Evolutionary conservation across 129 eudicot genomes (phyloP).

Genomic region (Kitagawia praeruptora): DNA sequence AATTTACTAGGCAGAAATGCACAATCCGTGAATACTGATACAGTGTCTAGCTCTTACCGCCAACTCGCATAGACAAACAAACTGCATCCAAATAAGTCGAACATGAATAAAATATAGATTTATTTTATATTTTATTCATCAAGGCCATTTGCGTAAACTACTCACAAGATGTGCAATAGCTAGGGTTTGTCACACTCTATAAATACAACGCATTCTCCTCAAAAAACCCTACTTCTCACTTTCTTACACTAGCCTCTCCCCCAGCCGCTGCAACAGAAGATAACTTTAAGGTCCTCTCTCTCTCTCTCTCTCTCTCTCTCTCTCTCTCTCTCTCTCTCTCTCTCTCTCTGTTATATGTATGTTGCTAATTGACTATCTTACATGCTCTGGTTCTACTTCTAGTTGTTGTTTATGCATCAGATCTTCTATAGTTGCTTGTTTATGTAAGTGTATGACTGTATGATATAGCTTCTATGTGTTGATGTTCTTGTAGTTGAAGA

Average conservation of each 20-base stretch:
- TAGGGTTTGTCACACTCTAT: neutral
- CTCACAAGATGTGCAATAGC: neutral
- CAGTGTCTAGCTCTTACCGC: neutral
- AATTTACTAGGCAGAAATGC: neutral
- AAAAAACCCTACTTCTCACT: conserved; percentile 1
- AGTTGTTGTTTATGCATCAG: neutral
- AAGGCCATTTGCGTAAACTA: conserved; percentile 3
- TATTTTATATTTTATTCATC: neutral
- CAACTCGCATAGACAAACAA: neutral
- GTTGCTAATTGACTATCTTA: too few relatives aligned
- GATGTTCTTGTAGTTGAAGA: neutral
- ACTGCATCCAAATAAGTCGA: neutral
- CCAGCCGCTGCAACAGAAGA: neutral
- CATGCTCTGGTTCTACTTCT: neutral
- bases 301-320: neutral
- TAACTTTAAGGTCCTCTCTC: neutral
- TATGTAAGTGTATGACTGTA: neutral
- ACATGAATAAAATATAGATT: neutral
- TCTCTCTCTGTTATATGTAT: too few relatives aligned
- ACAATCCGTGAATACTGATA: neutral
- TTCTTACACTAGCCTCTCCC: neutral
- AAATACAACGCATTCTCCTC: conserved; percentile 1
- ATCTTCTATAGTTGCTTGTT: neutral
- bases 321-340: neutral
- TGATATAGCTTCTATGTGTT: neutral